Percentiles rank a stretch among this genome's conserved stretches.
phyloP scores from a whole-genome alignment of 805 yeast species.

The Pichia nakasei region DNA sequence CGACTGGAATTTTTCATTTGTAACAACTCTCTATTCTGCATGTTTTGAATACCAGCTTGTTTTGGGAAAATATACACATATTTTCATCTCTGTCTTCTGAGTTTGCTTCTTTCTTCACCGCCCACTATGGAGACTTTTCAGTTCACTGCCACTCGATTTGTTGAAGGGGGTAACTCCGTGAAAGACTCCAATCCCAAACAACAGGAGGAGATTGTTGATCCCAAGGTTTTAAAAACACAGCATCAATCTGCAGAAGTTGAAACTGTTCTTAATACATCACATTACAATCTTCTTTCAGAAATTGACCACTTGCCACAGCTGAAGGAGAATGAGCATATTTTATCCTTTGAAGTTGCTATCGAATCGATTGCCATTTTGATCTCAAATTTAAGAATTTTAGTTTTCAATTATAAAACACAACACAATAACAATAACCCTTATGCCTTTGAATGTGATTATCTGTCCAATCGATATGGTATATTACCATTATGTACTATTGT shows the following conservation, averaged over 20 bases:
- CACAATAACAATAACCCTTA: conserved; percentile 47
- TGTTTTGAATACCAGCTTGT: too few species aligned
- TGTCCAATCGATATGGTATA: conserved; percentile 19
- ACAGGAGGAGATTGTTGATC: too few species aligned
- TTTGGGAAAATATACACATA: too few species aligned
- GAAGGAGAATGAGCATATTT: conserved; percentile 20
- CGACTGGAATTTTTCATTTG: too few species aligned
- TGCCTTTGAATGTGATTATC: conserved; percentile 43
- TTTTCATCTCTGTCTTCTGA: too few species aligned
- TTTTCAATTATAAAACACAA: conserved; percentile 57
- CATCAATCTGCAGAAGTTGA: background rate
- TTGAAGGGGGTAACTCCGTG: background rate
- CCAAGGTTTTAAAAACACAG: too few species aligned
- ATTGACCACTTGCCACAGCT: conserved; percentile 32
- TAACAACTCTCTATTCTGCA: too few species aligned
- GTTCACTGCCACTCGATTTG: conserved; percentile 7
- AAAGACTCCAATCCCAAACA: background rate
- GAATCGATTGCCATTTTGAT: conserved; percentile 24
- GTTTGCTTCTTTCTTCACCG: too few species aligned
- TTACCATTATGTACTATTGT: conserved; percentile 52
- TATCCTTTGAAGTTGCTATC: conserved; percentile 19
- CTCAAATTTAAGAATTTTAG: conserved; percentile 43
- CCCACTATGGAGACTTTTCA: background rate
- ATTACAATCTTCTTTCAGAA: background rate
- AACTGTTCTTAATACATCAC: background rate